A percentile compares a stretch with the other conserved stretches of the same genome.
phyloP scores from a whole-genome alignment of 164 flowering plant genomes.

The Nymphaea colorata region DNA sequence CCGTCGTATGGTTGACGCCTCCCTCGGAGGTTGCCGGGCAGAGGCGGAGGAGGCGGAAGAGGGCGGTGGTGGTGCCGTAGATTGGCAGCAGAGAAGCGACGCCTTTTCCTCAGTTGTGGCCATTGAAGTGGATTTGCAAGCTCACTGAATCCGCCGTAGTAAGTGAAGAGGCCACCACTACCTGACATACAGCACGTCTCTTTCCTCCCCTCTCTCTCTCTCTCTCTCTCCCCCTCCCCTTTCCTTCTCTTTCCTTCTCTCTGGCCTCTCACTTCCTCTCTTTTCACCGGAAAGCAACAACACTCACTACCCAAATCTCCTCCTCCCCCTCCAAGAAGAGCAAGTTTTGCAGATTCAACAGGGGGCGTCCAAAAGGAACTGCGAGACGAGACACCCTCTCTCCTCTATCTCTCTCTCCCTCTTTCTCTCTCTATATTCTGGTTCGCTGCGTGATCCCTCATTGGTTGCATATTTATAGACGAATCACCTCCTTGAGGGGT shows the following conservation, averaged over 20 bases:
- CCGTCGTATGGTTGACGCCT: not conserved
- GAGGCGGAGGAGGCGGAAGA: not conserved
- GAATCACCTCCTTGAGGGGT: too few species aligned
- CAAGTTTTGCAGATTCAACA: too few species aligned
- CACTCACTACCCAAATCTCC: not conserved
- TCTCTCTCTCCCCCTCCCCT: constrained; percentile 1
- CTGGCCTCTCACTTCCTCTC: not conserved
- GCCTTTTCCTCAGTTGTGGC: constrained; percentile 87
- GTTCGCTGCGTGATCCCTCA: too few species aligned
- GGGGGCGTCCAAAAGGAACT: too few species aligned
- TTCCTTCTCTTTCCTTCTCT: constrained; percentile 8
- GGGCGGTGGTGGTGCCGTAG: not conserved
- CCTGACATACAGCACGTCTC: constrained; percentile 77
- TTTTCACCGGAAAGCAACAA: not conserved
- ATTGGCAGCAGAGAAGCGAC: constrained; percentile 29
- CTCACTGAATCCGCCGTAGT: constrained; percentile 64
- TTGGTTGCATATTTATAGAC: too few species aligned
- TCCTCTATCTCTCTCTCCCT: not conserved
- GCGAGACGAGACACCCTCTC: not conserved
- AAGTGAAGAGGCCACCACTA: constrained; percentile 14
- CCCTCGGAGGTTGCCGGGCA: not conserved
- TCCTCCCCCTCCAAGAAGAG: not conserved
- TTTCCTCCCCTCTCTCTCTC: constrained; percentile 1
- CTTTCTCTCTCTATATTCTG: not conserved
- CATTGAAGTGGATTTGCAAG: constrained; percentile 77